Base-by-base conservation (phyloP, 148 eudicot genomes). In the Nepenthes mirabilis region DNA sequence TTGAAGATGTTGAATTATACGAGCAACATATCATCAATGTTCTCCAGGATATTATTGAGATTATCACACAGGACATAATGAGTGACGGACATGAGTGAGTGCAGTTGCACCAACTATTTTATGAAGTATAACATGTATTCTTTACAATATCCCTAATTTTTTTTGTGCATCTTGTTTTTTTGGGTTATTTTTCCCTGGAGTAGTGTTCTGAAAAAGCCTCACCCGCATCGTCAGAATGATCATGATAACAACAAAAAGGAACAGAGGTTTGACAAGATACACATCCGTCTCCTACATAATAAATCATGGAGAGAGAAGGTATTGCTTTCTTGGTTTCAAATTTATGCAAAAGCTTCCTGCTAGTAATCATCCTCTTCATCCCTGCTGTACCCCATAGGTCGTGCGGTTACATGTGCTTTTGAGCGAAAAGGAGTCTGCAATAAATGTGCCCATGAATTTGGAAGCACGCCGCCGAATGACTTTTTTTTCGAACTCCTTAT, bases 391-490 rank as follows among this genome's bases (percentile, higher is more conserved):
- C 23, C 33, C 50, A 40, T 70, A 93, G 99, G 84, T 89, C 68
- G 84, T 82, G 48, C 85, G 99, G 80, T 87, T 93, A 56, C 70
- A 80, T 80, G 90, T 93, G 69, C 91, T 93, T 67, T 70, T 82
- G 74, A 89, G 95, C 43, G 97, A 82, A 72, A 93, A 89, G 71
- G 99, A 93, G 74, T 93, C 99, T 68, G 99, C 97, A 59, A 89
- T 86, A 50, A 84, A 93, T 70, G 99, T 93, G 59, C 99, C 99
- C 23, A 93, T 75, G 79, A 93, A 89, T 78, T 66, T 89, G 74
- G 99, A 93, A 47, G 99, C 99, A 72, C 99, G 99, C 14, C 82
- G 99, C 7, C 91, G 99, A 55, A 86, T 86, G 76, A 89, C 99
- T 47, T 93, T 93, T 74, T 93, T 93, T 65, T 80, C 99, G 2